phyloP scores from a whole-genome alignment of 371 early-diverging fungal species.

The Cokeromyces recurvatus region DNA sequence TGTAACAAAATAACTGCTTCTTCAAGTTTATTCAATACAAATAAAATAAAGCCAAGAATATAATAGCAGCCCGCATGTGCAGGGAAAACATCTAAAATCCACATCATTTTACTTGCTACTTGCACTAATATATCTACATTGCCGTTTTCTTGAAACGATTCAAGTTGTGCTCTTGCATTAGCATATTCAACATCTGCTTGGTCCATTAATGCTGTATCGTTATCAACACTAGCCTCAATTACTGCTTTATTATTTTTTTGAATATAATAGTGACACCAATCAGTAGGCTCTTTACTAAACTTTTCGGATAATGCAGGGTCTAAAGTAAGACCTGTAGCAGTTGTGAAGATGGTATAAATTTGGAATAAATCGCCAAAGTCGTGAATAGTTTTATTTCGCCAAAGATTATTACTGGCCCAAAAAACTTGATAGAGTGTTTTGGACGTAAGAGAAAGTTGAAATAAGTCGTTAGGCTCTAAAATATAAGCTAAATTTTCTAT shows the following conservation, averaged over 20 bases:
- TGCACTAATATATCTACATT: conserved; percentile 34
- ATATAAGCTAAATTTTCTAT: conserved; percentile 20
- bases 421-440: conserved; percentile 22
- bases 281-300: conserved; percentile 31
- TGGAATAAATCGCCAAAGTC: conserved; percentile 52
- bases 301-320: conserved; percentile 23
- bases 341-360: conserved; percentile 39
- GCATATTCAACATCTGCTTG: conserved; percentile 42
- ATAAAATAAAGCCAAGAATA: conserved; percentile 44
- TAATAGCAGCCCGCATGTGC: conserved; percentile 55
- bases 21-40: conserved; percentile 47
- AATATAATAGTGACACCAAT: conserved; percentile 42
- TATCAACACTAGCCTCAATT: conserved; percentile 10
- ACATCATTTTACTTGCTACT: conserved; percentile 45
- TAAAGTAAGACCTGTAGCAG: conserved; percentile 35
- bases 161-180: conserved; percentile 31
- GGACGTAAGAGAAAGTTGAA: conserved; percentile 14
- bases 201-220: conserved; percentile 31
- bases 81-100: conserved; percentile 47
- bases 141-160: conserved; percentile 35
- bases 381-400: conserved; percentile 35
- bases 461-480: conserved; percentile 28
- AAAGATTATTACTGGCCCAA: conserved; percentile 12
- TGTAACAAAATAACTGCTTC: conserved; percentile 41
- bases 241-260: conserved; percentile 20